These are phyloP conservation scores for Trichoderma sp. DNA, from an alignment of 2,329 filamentous ascomycete species.

Conservation along the genomic window DNA sequence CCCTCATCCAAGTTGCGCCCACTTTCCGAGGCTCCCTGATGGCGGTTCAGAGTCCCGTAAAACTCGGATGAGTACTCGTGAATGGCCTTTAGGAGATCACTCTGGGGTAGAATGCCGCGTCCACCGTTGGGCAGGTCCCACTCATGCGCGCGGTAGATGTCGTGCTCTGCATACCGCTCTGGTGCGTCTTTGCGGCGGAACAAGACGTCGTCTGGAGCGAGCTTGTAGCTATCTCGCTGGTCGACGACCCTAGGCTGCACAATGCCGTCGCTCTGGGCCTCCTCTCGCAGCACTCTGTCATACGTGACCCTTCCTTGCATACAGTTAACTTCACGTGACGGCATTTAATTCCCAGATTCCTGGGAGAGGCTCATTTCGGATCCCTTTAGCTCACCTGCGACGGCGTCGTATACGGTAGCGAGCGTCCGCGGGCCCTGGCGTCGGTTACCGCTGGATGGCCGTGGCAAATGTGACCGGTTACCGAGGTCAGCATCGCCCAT, in stretches of 20 bases:
- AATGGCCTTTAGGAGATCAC: slow-evolving; percentile 68
- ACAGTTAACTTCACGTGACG: slow-evolving; percentile 32
- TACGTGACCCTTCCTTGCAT: slow-evolving; percentile 37
- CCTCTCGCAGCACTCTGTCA: slow-evolving; percentile 30
- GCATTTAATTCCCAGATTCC: slow-evolving; percentile 13
- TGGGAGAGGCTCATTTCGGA: slow-evolving; percentile 18
- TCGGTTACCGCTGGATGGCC: slow-evolving; percentile 10
- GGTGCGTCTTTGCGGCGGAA: slow-evolving; percentile 68
- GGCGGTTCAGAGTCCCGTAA: slow-evolving; percentile 52
- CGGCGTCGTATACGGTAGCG: slow-evolving; percentile 70
- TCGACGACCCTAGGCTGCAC: slow-evolving; percentile 1
- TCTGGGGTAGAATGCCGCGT: slow-evolving; percentile 60
- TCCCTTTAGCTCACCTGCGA: slow-evolving; percentile 57
- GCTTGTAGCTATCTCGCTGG: slow-evolving; percentile 28
- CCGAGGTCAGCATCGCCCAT: neutral
- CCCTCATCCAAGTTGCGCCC: slow-evolving; percentile 48
- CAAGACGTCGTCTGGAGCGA: slow-evolving; percentile 70
- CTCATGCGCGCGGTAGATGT: slow-evolving; percentile 69
- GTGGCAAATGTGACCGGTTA: slow-evolving; percentile 8
- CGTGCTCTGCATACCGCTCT: slow-evolving; percentile 67
- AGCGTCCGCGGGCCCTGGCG: slow-evolving; percentile 35
- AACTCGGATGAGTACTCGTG: slow-evolving; percentile 69
- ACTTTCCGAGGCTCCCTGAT: slow-evolving; percentile 22
- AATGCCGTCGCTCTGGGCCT: slow-evolving; percentile 19
- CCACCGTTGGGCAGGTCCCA: slow-evolving; percentile 51